Conservation (phyloP, 192 early-diverging fungal species). For the Phlyctochytrium arcticum region DNA sequence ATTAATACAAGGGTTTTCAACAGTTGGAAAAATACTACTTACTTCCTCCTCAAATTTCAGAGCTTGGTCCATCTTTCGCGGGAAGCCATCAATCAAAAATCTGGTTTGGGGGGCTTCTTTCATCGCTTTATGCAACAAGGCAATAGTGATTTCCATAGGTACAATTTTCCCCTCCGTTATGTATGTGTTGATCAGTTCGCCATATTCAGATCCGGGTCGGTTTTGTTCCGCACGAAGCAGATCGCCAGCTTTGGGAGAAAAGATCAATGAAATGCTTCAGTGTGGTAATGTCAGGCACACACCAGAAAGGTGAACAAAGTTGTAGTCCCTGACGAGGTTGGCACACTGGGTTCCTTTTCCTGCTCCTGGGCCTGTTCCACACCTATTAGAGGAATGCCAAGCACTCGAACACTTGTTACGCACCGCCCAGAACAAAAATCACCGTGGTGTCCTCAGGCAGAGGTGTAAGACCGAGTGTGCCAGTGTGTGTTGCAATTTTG, state of each 20-base stretch:
- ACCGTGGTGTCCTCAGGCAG: conserved; percentile 60
- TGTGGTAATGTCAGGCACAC: not conserved
- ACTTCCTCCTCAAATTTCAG: conserved; percentile 87
- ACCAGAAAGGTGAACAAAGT: conserved; percentile 93
- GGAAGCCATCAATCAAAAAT: conserved; percentile 98
- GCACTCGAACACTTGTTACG: too few relatives aligned
- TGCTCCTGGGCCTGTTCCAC: conserved; percentile 37
- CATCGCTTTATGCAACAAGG: conserved; percentile 88
- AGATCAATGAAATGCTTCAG: not conserved
- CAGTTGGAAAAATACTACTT: conserved; percentile 21
- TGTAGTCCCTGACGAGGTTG: conserved; percentile 81
- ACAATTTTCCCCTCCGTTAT: conserved; percentile 95
- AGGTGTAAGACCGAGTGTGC: conserved; percentile 5
- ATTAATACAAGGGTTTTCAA: not conserved
- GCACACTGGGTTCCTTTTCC: conserved; percentile 97
- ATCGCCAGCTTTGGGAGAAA: conserved; percentile 84
- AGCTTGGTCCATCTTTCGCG: conserved; percentile 89
- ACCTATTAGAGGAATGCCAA: not conserved
- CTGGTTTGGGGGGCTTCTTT: conserved; percentile 54
- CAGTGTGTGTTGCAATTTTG: not conserved
- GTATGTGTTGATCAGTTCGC: conserved; percentile 85
- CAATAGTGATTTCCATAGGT: conserved; percentile 92
- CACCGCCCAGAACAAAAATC: conserved; percentile 81
- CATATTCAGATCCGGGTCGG: conserved; percentile 75
- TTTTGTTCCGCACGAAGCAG: conserved; percentile 88